Percentiles rank a stretch among this genome's conserved stretches.
Conservation (phyloP, 495 filamentous ascomycete species). For the Talaromyces thailandensis region DNA sequence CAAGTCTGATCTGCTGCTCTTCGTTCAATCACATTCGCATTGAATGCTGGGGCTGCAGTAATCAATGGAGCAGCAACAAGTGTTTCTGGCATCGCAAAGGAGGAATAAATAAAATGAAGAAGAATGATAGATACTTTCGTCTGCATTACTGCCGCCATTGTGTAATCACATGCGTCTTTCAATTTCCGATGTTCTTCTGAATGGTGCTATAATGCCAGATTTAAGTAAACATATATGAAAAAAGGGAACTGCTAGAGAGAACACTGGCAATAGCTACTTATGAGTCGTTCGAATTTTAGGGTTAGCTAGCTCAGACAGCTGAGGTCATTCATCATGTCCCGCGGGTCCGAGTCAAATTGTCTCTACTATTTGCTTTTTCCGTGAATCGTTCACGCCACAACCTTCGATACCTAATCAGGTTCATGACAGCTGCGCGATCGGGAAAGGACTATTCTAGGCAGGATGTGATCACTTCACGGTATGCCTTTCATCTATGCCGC, state of each 20-base stretch:
- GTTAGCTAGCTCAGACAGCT: not conserved
- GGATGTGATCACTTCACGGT: not conserved
- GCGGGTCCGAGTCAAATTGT: not conserved
- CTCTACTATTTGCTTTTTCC: not conserved
- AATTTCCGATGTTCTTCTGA: not conserved
- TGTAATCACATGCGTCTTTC: not conserved
- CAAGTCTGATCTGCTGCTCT: conserved; percentile 2
- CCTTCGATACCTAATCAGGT: not conserved
- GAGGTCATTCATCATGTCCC: not conserved
- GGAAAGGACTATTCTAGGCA: not conserved
- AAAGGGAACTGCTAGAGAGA: not conserved
- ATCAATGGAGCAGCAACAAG: not conserved
- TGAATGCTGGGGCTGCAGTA: not conserved
- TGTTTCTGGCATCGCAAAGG: not conserved
- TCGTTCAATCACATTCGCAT: not conserved
- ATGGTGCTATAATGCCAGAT: not conserved
- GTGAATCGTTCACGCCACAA: not conserved
- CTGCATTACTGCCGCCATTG: not conserved
- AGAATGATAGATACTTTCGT: not conserved
- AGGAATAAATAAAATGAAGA: not conserved
- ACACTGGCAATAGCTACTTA: not conserved
- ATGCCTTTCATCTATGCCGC: not conserved
- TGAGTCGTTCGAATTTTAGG: not conserved
- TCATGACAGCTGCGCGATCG: not conserved
- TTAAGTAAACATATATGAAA: not conserved